phyloP scores from a whole-genome alignment of 345 rosid genomes.

The Pugionium dolabratum region DNA sequence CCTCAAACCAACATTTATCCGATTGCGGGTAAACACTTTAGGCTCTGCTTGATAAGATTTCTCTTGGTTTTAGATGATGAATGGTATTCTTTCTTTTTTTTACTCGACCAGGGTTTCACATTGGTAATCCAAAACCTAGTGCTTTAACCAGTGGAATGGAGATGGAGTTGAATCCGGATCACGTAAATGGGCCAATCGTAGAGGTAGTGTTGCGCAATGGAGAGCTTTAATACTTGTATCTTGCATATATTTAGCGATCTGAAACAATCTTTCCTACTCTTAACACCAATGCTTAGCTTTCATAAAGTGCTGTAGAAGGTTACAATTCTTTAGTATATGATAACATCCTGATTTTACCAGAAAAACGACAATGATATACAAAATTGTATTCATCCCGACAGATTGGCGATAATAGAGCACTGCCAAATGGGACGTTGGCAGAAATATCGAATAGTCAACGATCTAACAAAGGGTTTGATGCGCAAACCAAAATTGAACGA shows the following conservation, averaged over 20 bases:
- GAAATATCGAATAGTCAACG: conserved; percentile 53
- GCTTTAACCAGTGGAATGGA: conserved; percentile 51
- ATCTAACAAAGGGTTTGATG: conserved; percentile 52
- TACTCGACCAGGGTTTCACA: conserved; percentile 56
- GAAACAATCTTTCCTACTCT: background rate
- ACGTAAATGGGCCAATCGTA: conserved; percentile 49
- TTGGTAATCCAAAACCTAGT: conserved; percentile 54
- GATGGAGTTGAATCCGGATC: conserved; percentile 54
- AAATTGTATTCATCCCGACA: conserved; percentile 28
- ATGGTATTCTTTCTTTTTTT: conserved; percentile 36
- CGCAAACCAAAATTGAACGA: conserved; percentile 73
- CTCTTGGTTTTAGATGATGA: conserved; percentile 27
- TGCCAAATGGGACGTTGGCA: conserved; percentile 52
- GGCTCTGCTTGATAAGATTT: conserved; percentile 8
- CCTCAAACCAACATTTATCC: conserved; percentile 21
- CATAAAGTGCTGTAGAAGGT: background rate
- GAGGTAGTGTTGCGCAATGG: conserved; percentile 51
- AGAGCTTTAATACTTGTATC: background rate
- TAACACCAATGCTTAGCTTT: background rate
- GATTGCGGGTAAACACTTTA: conserved; percentile 19
- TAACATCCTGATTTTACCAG: background rate
- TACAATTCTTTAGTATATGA: background rate
- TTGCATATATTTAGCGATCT: conserved; percentile 15
- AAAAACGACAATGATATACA: conserved; percentile 15
- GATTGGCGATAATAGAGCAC: conserved; percentile 52